Evolutionary conservation across 2,329 filamentous ascomycete genomes (phyloP), one percentile per base, ranked within the genome.

Genomic region (Elsinoe necatrix): DNA sequence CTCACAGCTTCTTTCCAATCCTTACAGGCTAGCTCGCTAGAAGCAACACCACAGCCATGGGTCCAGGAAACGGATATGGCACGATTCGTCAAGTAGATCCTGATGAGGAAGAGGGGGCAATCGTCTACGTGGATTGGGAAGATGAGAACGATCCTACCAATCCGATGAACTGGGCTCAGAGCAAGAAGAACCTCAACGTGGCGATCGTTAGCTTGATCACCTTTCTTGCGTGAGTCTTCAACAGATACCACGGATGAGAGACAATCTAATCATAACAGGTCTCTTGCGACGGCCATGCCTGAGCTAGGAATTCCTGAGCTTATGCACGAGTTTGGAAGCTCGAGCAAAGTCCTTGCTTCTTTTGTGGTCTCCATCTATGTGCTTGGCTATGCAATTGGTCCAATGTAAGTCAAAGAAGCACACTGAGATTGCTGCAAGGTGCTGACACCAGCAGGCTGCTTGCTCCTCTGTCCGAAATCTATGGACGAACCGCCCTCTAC

Each of bases 301-400:
- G 84, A 84, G 0, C 85, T 85, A 0, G 84, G 80, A 5, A 80
- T 87, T 0, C 79, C 80, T 0, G 70, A 81, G 2, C 73, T 89
- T 0, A 79, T 86, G 75, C 55, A 63, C 4, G 82, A 87, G 20
- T 88, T 89, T 65, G 57, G 76, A 25, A 78, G 74, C 4, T 71
- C 68, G 27, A 81, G 75, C 58, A 66, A 71, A 4, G 69, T 77
- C 47, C 72, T 87, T 1, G 78, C 77, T 0, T 77, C 82, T 0
- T 83, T 89, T 48, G 82, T 85, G 56, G 81, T 88, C 1, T 85
- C 82, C 0, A 77, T 87, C 29, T 68, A 54, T 43, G 74, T 88
- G 1, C 71, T 87, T 0, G 85, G 18, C 1, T 76, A 73, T 57
- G 72, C 73, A 0, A 68, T 75, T 52, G 74, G 74, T 2, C 74